These are phyloP conservation scores for Pezicula rhizophila DNA, from an alignment of 2,329 filamentous ascomycete genomes.

Conservation along the genomic window DNA sequence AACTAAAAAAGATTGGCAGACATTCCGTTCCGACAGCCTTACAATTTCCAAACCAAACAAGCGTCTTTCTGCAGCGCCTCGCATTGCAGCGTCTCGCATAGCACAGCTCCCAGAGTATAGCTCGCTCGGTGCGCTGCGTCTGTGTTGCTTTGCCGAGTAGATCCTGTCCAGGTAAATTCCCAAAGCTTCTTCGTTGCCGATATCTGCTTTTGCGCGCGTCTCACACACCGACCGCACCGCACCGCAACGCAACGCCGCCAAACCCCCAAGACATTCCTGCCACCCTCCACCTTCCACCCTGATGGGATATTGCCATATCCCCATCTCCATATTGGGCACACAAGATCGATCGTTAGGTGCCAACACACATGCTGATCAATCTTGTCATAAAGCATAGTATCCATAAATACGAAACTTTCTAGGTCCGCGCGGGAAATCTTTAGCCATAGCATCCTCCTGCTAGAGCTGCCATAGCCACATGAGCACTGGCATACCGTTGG, in stretches of 20 bases:
- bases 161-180: too few relatives aligned
- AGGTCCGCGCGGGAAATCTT: neutral
- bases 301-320: neutral
- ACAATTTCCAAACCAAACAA: too few relatives aligned
- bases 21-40: too few relatives aligned
- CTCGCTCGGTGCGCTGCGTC: too few relatives aligned
- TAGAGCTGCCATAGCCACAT: neutral
- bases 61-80: too few relatives aligned
- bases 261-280: neutral
- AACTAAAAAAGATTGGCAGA: too few relatives aligned
- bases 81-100: too few relatives aligned
- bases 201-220: too few relatives aligned
- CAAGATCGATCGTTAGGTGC: conserved; percentile 1
- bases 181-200: too few relatives aligned
- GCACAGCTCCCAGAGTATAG: too few relatives aligned
- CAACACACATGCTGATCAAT: conserved; percentile 2
- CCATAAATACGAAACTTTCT: conserved; percentile 2
- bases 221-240: too few relatives aligned
- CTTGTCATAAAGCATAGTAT: conserved; percentile 1
- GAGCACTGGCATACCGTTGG: neutral
- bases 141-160: too few relatives aligned
- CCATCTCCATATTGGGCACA: neutral
- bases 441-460: neutral
- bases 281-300: neutral
- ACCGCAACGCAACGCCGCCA: neutral